Percentiles rank a stretch among this genome's conserved stretches.
Evolutionary conservation across 164 flowering plant genomes (phyloP).

Genomic region (Stephania cephalantha): DNA sequence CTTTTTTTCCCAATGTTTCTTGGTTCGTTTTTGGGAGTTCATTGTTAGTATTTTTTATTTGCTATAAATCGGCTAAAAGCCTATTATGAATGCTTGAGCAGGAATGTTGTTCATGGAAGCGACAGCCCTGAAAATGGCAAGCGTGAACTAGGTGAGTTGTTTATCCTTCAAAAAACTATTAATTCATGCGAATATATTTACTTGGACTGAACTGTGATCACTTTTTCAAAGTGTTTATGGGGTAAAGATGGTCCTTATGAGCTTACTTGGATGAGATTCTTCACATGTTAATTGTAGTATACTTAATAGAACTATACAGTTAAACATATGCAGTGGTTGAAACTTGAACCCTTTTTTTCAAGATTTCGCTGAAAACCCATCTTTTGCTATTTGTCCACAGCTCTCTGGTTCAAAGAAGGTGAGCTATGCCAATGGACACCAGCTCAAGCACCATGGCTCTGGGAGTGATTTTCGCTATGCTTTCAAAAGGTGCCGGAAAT

Average conservation of each 20-base stretch:
- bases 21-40: no score
- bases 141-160: conserved; percentile 76
- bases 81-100: conserved; percentile 28
- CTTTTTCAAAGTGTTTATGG: no score
- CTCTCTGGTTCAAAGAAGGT: conserved; percentile 90
- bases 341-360: no score
- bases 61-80: background rate
- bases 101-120: conserved; percentile 98
- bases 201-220: no score
- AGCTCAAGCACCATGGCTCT: conserved; percentile 67
- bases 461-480: conserved; percentile 40
- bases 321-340: no score
- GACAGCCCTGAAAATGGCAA: conserved; percentile 95
- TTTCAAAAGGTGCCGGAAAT: background rate
- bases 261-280: no score
- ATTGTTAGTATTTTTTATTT: background rate
- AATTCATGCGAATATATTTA: background rate
- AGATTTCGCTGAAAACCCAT: background rate
- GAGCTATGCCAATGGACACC: conserved; percentile 78
- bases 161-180: background rate
- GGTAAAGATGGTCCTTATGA: no score
- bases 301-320: no score
- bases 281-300: no score
- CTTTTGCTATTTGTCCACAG: conserved; percentile 29
- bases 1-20: no score